Base-by-base conservation (phyloP, 169 alveolate species). In the Cryptosporidium xiaoi region DNA sequence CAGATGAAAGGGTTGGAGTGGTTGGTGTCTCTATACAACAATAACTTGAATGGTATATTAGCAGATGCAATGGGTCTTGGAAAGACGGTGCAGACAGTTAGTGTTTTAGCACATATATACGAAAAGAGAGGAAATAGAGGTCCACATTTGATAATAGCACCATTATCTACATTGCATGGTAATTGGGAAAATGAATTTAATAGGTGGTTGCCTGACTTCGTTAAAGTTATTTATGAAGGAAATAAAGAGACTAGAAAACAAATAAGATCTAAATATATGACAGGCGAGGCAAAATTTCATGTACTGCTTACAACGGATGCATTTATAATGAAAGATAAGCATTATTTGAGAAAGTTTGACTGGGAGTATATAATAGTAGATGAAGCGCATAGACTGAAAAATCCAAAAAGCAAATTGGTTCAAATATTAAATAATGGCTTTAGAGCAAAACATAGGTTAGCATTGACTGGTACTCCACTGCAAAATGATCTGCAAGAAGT, bases 61-160 rank as follows among this genome's bases (percentile, higher is more conserved):
- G 99, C 99, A 31, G 99, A 97, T 92, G 97, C 96, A 66, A 96
- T 97, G 98, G 99, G 99, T 33, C 92, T 97, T 18, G 98, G 98
- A 29, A 97, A 97, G 83, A 96, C 99, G 3, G 96, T 97, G 20
- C 95, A 97, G 90, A 97, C 99, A 5, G 96, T 97, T 6, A 94
- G 98, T 1, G 84, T 97, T 20, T 90, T 97, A 55, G 95, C 97
- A 51, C 96, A 95, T 66, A 83, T 97, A 24, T 92, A 95, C 68
- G 99, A 97, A 84, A 82, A 66, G 20, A 71, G 93, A 84, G 96
- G 95, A 16, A 95, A 96, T 82, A 93, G 94, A 44, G 99, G 99
- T 2, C 99, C 98, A 2, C 97, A 94, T 77, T 91, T 97, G 67
- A 96, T 97, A n/a, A 96, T 97, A 27, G 99, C 97, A 0, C 99